Evolutionary conservation across 2,329 filamentous ascomycete species (phyloP).

Genomic region (Sporothrix dimorphospora): DNA sequence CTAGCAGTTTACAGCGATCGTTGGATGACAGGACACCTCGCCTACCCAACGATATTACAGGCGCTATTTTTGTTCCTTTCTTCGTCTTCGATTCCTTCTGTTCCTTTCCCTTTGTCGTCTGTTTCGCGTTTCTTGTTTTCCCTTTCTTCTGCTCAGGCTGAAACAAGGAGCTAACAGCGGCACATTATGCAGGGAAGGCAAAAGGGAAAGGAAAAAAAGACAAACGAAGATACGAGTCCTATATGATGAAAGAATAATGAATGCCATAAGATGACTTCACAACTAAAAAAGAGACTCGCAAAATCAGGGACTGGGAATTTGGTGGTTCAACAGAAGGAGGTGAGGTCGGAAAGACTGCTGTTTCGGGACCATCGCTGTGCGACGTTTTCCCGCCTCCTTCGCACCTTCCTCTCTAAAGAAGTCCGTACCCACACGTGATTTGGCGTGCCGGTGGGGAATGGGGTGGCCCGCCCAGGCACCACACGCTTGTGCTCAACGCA

Average conservation of each 20-base stretch:
- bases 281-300: neutral
- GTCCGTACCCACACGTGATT: slow-evolving; percentile 24
- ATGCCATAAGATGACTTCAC: neutral
- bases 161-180: slow-evolving; percentile 23
- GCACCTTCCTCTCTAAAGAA: slow-evolving; percentile 2
- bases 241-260: neutral
- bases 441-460: slow-evolving; percentile 21
- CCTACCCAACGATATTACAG: neutral
- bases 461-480: neutral
- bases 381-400: neutral
- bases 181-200: slow-evolving; percentile 16
- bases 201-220: neutral
- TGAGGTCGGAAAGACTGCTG: slow-evolving; percentile 8
- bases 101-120: neutral
- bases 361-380: neutral
- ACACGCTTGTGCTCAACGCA: neutral
- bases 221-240: neutral
- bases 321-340: neutral
- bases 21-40: neutral
- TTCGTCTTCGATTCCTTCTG: neutral
- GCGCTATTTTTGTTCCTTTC: neutral
- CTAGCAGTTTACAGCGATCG: neutral
- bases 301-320: neutral
- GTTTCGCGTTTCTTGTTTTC: slow-evolving; percentile 20
- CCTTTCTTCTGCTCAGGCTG: slow-evolving; percentile 19